Percentiles rank a stretch among this genome's conserved stretches.
Evolutionary conservation across 1,139 yeast species (phyloP).

Genomic region (Lodderomyces oxycetoniae): DNA sequence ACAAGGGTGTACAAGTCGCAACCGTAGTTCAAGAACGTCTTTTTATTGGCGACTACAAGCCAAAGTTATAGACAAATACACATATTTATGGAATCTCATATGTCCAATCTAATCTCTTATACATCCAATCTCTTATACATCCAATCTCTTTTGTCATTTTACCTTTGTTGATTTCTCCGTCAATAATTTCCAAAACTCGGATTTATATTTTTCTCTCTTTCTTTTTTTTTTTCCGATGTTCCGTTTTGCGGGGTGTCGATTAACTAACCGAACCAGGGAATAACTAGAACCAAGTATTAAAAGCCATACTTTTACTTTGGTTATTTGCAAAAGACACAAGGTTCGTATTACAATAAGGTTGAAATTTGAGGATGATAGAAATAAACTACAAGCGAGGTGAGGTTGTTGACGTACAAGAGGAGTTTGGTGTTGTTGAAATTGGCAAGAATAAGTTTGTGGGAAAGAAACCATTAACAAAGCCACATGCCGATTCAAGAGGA

Average conservation of each 20-base stretch:
- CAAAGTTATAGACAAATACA: constrained; percentile 7
- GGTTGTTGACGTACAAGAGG: constrained; percentile 14
- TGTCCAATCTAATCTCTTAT: no score
- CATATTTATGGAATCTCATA: not conserved
- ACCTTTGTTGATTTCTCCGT: not conserved
- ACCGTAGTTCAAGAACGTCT: constrained; percentile 43
- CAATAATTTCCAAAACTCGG: no score
- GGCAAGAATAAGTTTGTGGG: constrained; percentile 20
- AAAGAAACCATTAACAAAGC: constrained; percentile 24
- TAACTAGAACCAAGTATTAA: no score
- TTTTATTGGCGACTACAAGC: constrained; percentile 18
- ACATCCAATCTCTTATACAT: no score
- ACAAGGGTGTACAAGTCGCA: constrained; percentile 34
- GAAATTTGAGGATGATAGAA: not conserved
- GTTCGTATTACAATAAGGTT: no score
- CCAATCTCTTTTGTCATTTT: not conserved
- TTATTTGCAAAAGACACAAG: no score
- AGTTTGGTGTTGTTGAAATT: constrained; percentile 21
- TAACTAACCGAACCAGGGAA: no score
- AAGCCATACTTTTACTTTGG: no score
- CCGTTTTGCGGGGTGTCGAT: no score
- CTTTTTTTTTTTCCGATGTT: no score
- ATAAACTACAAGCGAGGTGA: constrained; percentile 11
- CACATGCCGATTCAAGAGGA: constrained; percentile 24
- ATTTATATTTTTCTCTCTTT: no score